Evolutionary conservation across 140 eudicot genomes (phyloP).

Genomic region (Ambrosia hybrid): DNA sequence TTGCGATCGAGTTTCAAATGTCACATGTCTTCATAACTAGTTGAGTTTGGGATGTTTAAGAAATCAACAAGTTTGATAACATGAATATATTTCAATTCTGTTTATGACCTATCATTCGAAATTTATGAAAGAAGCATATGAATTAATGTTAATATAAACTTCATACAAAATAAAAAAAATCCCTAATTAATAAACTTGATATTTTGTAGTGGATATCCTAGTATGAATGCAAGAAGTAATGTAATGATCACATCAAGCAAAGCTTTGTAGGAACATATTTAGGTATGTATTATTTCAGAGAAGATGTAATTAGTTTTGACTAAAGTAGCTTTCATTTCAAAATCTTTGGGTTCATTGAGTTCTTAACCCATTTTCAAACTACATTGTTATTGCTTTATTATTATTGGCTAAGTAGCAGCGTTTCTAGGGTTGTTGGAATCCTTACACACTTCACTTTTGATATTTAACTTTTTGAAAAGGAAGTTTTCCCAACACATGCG

Average conservation of each 20-base stretch:
- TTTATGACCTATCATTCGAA: too few relatives aligned
- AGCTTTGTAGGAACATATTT: slow-evolving; percentile 25
- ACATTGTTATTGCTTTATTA: slow-evolving; percentile 24
- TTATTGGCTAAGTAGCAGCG: slow-evolving; percentile 5
- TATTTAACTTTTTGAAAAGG: slow-evolving; percentile 7
- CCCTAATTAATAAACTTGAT: neutral
- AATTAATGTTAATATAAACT: neutral
- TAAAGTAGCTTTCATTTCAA: slow-evolving; percentile 19
- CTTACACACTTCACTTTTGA: slow-evolving; percentile 3
- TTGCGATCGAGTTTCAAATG: too few relatives aligned
- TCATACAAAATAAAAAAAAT: neutral
- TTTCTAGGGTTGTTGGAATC: slow-evolving; percentile 15
- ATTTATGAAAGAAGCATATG: too few relatives aligned
- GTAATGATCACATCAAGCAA: slow-evolving; percentile 38
- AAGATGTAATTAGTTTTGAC: slow-evolving; percentile 12
- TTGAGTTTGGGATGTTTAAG: too few relatives aligned
- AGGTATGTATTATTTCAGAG: slow-evolving; percentile 16
- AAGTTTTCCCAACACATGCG: neutral
- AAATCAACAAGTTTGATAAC: too few relatives aligned
- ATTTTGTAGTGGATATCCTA: slow-evolving; percentile 33
- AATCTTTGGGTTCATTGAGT: slow-evolving; percentile 14
- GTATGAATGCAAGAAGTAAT: slow-evolving; percentile 25
- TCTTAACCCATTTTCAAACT: slow-evolving; percentile 23
- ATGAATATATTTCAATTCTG: too few relatives aligned
- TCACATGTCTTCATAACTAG: too few relatives aligned